These are phyloP conservation scores for Alternaria gaisen DNA, from an alignment of 2,329 filamentous ascomycete species.

Conservation along the genomic window DNA sequence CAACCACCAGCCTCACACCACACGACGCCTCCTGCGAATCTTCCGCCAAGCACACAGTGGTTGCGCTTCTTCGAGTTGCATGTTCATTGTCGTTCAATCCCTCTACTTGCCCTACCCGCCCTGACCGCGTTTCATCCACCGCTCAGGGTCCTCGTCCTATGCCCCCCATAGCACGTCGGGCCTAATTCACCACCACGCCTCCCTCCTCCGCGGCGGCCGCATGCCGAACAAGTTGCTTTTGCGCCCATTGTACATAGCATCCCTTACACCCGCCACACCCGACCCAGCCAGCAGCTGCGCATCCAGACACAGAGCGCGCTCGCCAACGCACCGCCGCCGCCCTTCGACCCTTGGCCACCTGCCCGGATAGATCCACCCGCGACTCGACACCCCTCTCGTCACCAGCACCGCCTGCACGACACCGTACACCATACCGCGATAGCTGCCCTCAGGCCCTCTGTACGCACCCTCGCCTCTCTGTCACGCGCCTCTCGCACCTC, in stretches of 20 bases:
- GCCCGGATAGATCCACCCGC: constrained; percentile 3
- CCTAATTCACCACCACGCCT: constrained; percentile 16
- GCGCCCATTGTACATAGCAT: constrained; percentile 21
- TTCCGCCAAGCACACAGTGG: constrained; percentile 2
- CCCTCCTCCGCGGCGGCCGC: constrained; percentile 19
- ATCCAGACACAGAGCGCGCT: constrained; percentile 19
- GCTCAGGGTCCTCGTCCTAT: constrained; percentile 32
- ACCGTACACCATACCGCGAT: constrained; percentile 5
- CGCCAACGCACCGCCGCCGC: constrained; percentile 21
- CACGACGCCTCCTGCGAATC: constrained; percentile 6
- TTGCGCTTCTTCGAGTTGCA: constrained; percentile 14
- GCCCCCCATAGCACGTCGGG: constrained; percentile 19
- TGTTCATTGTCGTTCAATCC: constrained; percentile 5
- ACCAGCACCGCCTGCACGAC: not conserved
- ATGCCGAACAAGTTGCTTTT: constrained; percentile 18
- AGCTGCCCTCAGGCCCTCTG: constrained; percentile 3
- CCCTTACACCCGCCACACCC: constrained; percentile 13
- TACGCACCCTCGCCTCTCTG: constrained; percentile 8
- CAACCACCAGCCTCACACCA: constrained; percentile 11
- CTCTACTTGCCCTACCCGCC: constrained; percentile 28
- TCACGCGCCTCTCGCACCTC: constrained; percentile 18
- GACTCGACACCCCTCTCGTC: constrained; percentile 5
- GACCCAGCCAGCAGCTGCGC: constrained; percentile 22
- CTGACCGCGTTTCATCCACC: constrained; percentile 40
- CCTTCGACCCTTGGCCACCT: constrained; percentile 6